Base-by-base conservation (phyloP, 2,329 filamentous ascomycete genomes). In the Acrocalymma vagum region DNA sequence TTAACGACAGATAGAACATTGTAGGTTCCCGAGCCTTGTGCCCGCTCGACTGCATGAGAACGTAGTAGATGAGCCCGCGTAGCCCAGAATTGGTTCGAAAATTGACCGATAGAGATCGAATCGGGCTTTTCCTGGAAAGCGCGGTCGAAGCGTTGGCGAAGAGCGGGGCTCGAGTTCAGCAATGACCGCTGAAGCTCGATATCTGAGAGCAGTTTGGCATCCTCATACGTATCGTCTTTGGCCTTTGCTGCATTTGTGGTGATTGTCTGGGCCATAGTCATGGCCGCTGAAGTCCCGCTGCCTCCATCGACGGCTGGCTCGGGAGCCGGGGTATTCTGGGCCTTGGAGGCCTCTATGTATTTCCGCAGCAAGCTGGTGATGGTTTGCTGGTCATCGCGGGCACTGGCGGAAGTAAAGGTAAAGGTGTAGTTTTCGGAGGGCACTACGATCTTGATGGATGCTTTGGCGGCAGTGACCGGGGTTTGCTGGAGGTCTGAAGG, bases 11-110 rank as follows among this genome's bases (percentile, higher is more conserved):
- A 92, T 13, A 99, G 78, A 6, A 97, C 92, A 58, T 99, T 97
- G 72, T 96, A 96, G 3, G 90, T 85, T 5, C 93, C 94, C 53
- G 88, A 87, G 56, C 85, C 87, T 73, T 99, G 95, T 44, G 83
- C 85, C 39, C 82, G 85, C 70, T 97, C 91, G 29, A 96, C 94
- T 2, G 91, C 92, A 72, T 96, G 89, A 0, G 93, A 88, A 9
- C 94, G 87, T 20, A 99, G 79, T 21, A 96, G 76, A 65, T 90
- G 90, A 30, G 92, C 82, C 29, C 95, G 82, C 2, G 90, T 90
- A 1, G 90, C 90, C 94, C 94, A 99, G 73, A 99, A 99, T 67
- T 96, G 93, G 1, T 84, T 78, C 55, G 93, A 91, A 69, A 97
- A 96, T 29, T 91, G 86, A 2, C 82, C 82, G 18, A 87, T 84